Evolutionary conservation across 2,329 filamentous ascomycete species (phyloP).

Genomic region (Paecilomyces dactylethromorphus): DNA sequence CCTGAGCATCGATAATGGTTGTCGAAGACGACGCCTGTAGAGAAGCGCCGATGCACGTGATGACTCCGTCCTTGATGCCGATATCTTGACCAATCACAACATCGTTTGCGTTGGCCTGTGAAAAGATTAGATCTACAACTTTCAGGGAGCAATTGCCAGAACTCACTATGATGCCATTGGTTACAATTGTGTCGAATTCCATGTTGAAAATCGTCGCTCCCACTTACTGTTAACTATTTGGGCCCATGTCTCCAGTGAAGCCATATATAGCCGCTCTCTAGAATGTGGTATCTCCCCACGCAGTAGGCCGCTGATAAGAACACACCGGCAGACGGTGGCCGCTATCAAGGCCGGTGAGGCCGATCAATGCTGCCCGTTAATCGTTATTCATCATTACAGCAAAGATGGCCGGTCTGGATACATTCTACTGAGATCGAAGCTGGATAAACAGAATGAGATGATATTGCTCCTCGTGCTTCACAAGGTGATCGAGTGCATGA

Average conservation of each 20-base stretch:
- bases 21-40: conserved; percentile 2
- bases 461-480: too few species aligned
- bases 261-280: conserved; percentile 1
- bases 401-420: too few species aligned
- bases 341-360: background rate
- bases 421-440: too few species aligned
- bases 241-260: background rate
- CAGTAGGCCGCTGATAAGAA: background rate
- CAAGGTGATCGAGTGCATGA: too few species aligned
- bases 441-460: too few species aligned
- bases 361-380: background rate
- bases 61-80: conserved; percentile 5
- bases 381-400: too few species aligned
- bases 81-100: conserved; percentile 7
- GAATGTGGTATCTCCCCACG: background rate
- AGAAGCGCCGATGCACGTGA: conserved; percentile 5
- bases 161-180: conserved; percentile 6
- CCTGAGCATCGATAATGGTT: conserved; percentile 30
- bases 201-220: background rate
- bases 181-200: conserved; percentile 5
- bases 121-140: background rate
- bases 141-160: background rate
- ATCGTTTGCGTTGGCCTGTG: conserved; percentile 6
- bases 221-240: background rate
- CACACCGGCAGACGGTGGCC: background rate